Evolutionary conservation across 2,329 filamentous ascomycete genomes (phyloP).

Genomic region (Cercospora nicotianae): DNA sequence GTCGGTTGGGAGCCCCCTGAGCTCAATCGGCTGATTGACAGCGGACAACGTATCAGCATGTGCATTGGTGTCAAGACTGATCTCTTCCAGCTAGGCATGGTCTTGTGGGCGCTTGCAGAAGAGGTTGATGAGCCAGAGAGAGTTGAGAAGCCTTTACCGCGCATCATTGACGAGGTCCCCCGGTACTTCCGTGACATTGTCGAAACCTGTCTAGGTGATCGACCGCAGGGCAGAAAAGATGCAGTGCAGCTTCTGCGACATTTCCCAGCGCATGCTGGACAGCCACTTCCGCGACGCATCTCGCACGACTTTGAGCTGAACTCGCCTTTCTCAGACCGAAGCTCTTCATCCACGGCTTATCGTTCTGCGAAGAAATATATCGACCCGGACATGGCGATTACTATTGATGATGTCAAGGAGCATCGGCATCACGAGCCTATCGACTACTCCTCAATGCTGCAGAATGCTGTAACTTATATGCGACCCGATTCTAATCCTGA

Average conservation of each 20-base stretch:
- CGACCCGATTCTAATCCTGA: slow-evolving; percentile 42
- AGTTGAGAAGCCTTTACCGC: slow-evolving; percentile 67
- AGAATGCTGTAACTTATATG: slow-evolving; percentile 36
- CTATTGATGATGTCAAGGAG: slow-evolving; percentile 45
- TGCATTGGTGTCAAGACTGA: slow-evolving; percentile 98
- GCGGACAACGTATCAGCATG: slow-evolving; percentile 87
- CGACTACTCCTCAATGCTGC: slow-evolving; percentile 5
- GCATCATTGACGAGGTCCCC: slow-evolving; percentile 63
- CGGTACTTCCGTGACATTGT: slow-evolving; percentile 77
- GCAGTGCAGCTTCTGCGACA: slow-evolving; percentile 69
- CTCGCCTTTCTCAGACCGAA: slow-evolving; percentile 39
- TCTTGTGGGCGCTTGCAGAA: slow-evolving; percentile 86
- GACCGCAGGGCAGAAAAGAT: slow-evolving; percentile 70
- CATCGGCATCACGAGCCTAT: slow-evolving; percentile 16
- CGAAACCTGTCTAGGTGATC: slow-evolving; percentile 70
- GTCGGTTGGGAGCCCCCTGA: slow-evolving; percentile 98
- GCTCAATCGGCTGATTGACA: slow-evolving; percentile 78
- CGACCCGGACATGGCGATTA: slow-evolving; percentile 47
- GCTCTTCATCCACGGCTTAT: slow-evolving; percentile 41
- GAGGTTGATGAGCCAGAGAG: slow-evolving; percentile 87
- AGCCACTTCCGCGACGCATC: slow-evolving; percentile 12
- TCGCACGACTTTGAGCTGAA: slow-evolving; percentile 21
- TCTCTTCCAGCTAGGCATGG: slow-evolving; percentile 94
- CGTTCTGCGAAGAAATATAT: slow-evolving; percentile 51
- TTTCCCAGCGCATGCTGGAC: slow-evolving; percentile 56